phyloP scores from a whole-genome alignment of 2,329 filamentous ascomycete genomes.

The Fusarium sp. region DNA sequence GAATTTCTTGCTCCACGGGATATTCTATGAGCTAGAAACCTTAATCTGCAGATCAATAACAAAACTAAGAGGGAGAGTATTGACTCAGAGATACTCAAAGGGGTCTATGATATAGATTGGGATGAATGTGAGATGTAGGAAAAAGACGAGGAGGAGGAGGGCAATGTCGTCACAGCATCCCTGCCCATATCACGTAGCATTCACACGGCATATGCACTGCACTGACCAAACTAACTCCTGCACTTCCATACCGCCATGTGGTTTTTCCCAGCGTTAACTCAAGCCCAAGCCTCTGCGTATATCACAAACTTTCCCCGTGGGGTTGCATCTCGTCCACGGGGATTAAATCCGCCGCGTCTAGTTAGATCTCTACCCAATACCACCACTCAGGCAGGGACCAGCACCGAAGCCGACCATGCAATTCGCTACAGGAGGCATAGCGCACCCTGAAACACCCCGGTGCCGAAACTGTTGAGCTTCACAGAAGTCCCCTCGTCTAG shows the following conservation, averaged over 20 bases:
- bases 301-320: background rate
- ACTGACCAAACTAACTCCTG: no score
- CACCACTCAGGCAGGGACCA: background rate
- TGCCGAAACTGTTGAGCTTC: background rate
- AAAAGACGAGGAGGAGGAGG: background rate
- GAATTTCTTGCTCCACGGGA: background rate
- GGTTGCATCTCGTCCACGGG: background rate
- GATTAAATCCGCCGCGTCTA: background rate
- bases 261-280: background rate
- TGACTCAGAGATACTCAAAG: accelerated
- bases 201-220: background rate
- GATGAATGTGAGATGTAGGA: no score
- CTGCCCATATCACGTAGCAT: background rate
- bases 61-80: accelerated
- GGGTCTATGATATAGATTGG: no score
- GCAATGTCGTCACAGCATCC: background rate
- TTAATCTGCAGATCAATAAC: background rate
- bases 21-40: background rate
- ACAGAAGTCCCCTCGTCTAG: background rate
- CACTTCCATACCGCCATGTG: background rate
- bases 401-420: background rate
- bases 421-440: background rate
- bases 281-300: background rate
- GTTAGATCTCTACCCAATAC: background rate
- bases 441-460: background rate